A percentile compares a stretch with the other conserved stretches of the same genome.
Conservation (phyloP, 2,329 filamentous ascomycete species). For the Epichloe baconii region DNA sequence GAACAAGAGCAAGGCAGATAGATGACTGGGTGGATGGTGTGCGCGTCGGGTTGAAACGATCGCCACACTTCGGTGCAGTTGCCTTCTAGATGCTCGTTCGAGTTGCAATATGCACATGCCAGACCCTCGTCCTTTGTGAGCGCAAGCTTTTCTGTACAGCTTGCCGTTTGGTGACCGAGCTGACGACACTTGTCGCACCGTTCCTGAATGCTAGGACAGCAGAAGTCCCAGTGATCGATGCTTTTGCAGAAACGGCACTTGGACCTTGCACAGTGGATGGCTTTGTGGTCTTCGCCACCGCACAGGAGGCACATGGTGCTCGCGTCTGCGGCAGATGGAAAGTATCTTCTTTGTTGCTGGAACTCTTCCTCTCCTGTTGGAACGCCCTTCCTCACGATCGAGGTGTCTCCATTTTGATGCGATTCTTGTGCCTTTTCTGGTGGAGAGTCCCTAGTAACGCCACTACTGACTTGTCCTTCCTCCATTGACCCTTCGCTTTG, state of each 20-base stretch:
- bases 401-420: conserved; percentile 1
- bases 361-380: conserved; percentile 21
- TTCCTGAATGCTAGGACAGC: conserved; percentile 33
- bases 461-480: conserved; percentile 1
- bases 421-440: neutral
- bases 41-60: conserved; percentile 32
- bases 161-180: conserved; percentile 39
- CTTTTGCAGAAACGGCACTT: conserved; percentile 36
- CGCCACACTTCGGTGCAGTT: conserved; percentile 50
- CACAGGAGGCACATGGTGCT: conserved; percentile 38
- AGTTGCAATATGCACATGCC: conserved; percentile 48
- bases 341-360: conserved; percentile 33
- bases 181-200: conserved; percentile 49
- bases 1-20: conserved; percentile 41
- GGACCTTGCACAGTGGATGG: conserved; percentile 29
- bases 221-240: conserved; percentile 32
- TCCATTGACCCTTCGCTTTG: neutral
- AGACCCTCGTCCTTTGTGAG: conserved; percentile 38
- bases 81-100: conserved; percentile 42
- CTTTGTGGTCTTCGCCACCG: conserved; percentile 32
- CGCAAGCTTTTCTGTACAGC: conserved; percentile 44
- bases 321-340: conserved; percentile 32
- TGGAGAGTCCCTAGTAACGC: neutral
- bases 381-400: conserved; percentile 10
- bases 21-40: conserved; percentile 33